Conservation (phyloP, 345 rosid species). For the Boechera divaricarpa region DNA sequence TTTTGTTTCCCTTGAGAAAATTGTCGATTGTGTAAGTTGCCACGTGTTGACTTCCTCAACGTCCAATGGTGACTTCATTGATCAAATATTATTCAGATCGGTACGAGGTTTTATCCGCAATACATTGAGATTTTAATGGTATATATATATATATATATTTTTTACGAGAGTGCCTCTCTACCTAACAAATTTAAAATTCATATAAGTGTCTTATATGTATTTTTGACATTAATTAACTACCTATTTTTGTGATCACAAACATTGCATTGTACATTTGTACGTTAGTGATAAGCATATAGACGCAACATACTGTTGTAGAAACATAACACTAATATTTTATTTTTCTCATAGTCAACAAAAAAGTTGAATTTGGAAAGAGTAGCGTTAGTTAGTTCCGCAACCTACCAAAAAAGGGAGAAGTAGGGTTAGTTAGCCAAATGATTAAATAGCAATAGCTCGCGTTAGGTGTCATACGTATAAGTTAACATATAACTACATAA, state of each 20-base stretch:
- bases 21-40: constrained; percentile 13
- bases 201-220: neutral
- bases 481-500: neutral
- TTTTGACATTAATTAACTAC: neutral
- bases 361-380: neutral
- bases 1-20: constrained; percentile 16
- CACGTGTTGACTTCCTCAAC: constrained; percentile 16
- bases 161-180: neutral
- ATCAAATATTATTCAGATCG: constrained; percentile 1
- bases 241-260: neutral
- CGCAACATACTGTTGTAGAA: neutral
- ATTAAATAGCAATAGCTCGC: neutral
- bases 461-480: constrained; percentile 13
- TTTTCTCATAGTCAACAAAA: neutral
- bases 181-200: neutral
- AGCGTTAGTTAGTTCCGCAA: constrained; percentile 1
- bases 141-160: too few species aligned
- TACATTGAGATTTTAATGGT: neutral
- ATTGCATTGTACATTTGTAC: neutral
- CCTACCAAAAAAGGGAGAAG: neutral
- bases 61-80: constrained; percentile 5
- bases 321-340: neutral
- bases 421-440: constrained; percentile 11
- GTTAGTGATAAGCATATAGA: neutral
- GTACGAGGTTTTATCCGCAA: constrained; percentile 27